A percentile compares a stretch with the other conserved stretches of the same genome.
Conservation (phyloP, 2,329 filamentous ascomycete genomes). For the Fusarium camptoceras region DNA sequence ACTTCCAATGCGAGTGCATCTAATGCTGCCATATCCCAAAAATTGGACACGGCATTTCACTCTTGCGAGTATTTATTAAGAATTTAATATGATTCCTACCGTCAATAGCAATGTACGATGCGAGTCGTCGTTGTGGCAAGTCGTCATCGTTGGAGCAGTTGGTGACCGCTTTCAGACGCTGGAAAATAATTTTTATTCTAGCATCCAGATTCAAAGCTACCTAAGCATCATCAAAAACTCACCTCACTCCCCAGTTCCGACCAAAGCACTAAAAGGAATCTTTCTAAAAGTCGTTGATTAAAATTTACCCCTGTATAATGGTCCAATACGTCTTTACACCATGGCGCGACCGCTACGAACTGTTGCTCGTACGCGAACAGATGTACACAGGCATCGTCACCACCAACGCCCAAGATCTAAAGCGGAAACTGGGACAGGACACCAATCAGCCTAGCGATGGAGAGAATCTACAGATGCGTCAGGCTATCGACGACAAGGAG, state of each 20-base stretch:
- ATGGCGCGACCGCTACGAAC: constrained; percentile 75
- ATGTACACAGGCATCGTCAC: constrained; percentile 62
- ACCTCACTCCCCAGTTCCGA: not conserved
- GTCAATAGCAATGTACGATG: not conserved
- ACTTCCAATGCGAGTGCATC: not conserved
- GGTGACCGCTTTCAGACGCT: not conserved
- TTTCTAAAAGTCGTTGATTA: not conserved
- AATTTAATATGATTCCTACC: too few relatives aligned
- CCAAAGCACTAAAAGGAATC: not conserved
- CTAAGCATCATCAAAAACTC: not conserved
- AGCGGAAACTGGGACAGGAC: constrained; percentile 2
- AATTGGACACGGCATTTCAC: not conserved
- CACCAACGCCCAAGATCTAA: constrained; percentile 3
- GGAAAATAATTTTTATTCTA: constrained; percentile 24
- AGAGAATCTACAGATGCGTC: not conserved
- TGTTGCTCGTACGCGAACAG: constrained; percentile 72
- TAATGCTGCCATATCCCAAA: not conserved
- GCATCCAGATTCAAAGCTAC: constrained; percentile 1
- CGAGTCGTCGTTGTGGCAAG: not conserved
- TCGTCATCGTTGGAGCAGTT: not conserved
- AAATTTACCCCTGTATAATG: constrained; percentile 56
- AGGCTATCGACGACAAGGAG: constrained; percentile 19
- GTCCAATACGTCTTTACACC: constrained; percentile 79
- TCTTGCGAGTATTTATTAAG: not conserved
- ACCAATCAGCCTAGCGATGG: not conserved